These are phyloP conservation scores for Panicum hallii DNA, from an alignment of 202 grass and related monocot genomes.

Conservation along the genomic window DNA sequence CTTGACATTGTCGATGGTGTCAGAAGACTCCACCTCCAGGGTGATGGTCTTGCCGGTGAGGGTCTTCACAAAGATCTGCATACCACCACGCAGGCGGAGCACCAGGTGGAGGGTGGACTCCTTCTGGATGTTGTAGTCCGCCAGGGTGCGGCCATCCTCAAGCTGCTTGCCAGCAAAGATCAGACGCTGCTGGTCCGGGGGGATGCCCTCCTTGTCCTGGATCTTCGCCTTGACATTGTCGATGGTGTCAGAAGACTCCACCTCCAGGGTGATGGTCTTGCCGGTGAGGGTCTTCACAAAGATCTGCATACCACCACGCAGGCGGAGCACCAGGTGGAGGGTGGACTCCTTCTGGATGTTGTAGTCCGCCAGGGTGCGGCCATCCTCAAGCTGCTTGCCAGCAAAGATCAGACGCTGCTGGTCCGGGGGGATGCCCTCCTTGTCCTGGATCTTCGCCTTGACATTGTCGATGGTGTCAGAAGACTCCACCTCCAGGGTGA, in stretches of 20 bases:
- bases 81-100: background rate
- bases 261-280: constrained; percentile 74
- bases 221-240: constrained; percentile 67
- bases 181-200: constrained; percentile 64
- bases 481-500: constrained; percentile 52
- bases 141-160: constrained; percentile 60
- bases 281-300: constrained; percentile 79
- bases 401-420: constrained; percentile 71
- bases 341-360: constrained; percentile 59
- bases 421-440: constrained; percentile 70
- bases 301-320: constrained; percentile 16
- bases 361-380: constrained; percentile 30
- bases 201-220: constrained; percentile 73
- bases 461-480: background rate
- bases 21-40: constrained; percentile 57
- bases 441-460: constrained; percentile 49
- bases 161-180: constrained; percentile 73
- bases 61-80: constrained; percentile 88
- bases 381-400: constrained; percentile 51
- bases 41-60: constrained; percentile 85
- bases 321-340: constrained; percentile 59
- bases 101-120: no score
- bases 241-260: constrained; percentile 61
- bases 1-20: constrained; percentile 68
- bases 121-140: no score